A percentile compares a stretch with the other conserved stretches of the same genome.
These are phyloP conservation scores for Arthrobotrys musiformis DNA, from an alignment of 2,329 filamentous ascomycete genomes.

Conservation along the genomic window DNA sequence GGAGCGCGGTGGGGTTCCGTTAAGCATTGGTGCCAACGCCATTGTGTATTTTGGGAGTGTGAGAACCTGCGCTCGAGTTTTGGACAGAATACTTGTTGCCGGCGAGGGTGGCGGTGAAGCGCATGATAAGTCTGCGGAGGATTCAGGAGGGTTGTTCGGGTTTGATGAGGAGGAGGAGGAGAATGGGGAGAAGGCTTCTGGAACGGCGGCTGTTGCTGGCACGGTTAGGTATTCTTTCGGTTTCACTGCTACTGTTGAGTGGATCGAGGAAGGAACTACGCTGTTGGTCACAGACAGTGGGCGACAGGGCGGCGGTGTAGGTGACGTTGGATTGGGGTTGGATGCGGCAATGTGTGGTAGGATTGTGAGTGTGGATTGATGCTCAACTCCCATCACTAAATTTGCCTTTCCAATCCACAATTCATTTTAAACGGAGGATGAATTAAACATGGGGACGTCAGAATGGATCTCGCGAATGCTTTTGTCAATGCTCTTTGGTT, in stretches of 20 bases:
- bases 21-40: constrained; percentile 75
- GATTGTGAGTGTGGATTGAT: constrained; percentile 46
- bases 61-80: constrained; percentile 81
- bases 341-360: constrained; percentile 53
- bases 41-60: constrained; percentile 91
- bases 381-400: neutral
- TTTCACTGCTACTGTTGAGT: constrained; percentile 56
- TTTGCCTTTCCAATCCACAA: too few relatives aligned
- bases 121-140: constrained; percentile 61
- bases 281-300: constrained; percentile 58
- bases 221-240: constrained; percentile 45
- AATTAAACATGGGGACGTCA: constrained; percentile 3
- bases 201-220: constrained; percentile 2
- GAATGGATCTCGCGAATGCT: neutral
- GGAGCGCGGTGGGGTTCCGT: constrained; percentile 61
- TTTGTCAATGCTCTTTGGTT: neutral
- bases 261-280: constrained; percentile 58
- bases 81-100: constrained; percentile 64
- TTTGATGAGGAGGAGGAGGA: constrained; percentile 64
- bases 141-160: constrained; percentile 70
- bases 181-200: constrained; percentile 42
- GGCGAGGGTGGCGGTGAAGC: constrained; percentile 58
- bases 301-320: constrained; percentile 54
- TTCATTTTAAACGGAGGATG: neutral
- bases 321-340: constrained; percentile 53